These are phyloP conservation scores for Penicillium daleae DNA, from an alignment of 495 filamentous ascomycete genomes.

Conservation along the genomic window DNA sequence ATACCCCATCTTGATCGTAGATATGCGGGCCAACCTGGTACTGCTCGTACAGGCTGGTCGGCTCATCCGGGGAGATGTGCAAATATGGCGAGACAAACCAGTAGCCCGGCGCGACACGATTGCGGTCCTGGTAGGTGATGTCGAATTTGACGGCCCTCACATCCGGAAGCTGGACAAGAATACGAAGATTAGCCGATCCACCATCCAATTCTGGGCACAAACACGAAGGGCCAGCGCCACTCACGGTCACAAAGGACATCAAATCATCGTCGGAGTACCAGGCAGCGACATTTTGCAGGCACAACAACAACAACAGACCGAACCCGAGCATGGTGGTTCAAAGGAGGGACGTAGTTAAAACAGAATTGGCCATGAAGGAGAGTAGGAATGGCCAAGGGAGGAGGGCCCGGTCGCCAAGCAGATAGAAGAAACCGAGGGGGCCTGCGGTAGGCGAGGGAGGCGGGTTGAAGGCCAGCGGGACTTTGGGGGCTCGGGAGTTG, in stretches of 20 bases:
- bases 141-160: conserved; percentile 37
- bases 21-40: conserved; percentile 46
- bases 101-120: conserved; percentile 34
- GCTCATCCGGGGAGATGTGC: conserved; percentile 31
- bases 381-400: not conserved
- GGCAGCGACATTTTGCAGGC: conserved; percentile 21
- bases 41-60: conserved; percentile 31
- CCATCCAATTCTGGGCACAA: not conserved
- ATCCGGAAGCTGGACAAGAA: conserved; percentile 31
- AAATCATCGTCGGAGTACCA: conserved; percentile 27
- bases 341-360: conserved; percentile 23
- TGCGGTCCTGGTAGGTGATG: conserved; percentile 32
- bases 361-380: conserved; percentile 20
- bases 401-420: not conserved
- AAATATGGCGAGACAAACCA: conserved; percentile 44
- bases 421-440: not conserved
- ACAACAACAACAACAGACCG: conserved; percentile 18
- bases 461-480: not conserved
- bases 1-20: conserved; percentile 42
- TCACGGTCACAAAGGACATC: conserved; percentile 30
- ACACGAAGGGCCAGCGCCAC: not conserved
- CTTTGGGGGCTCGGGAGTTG: not conserved
- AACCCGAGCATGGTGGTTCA: conserved; percentile 23
- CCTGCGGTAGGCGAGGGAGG: not conserved
- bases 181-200: conserved; percentile 2